Evolutionary conservation across 2,329 filamentous ascomycete genomes (phyloP), one percentile per base, ranked within the genome.

Genomic region (Diaporthe sp.): DNA sequence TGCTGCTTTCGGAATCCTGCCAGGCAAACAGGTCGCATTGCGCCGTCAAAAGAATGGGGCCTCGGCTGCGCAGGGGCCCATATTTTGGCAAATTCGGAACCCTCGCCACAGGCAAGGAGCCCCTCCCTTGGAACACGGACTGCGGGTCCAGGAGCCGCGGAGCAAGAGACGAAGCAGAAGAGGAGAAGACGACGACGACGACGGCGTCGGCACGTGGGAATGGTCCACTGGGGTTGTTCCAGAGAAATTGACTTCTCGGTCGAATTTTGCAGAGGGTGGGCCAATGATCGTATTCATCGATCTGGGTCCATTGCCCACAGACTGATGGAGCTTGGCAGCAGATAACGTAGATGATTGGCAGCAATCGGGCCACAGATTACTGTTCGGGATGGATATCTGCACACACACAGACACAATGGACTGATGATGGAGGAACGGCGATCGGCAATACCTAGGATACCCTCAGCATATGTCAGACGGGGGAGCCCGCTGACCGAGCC

Each of bases 221-320:
- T 31, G 57, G 39, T 49, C 70, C 70, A 37, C 39, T 37, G 70
- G 25, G 28, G 31, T 51, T 63, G 71, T 72, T 63, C 10, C 58
- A 51, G 47, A 63, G 47, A 65, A 22, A 73, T 73, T 44, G 58
- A 63, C 10, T 31, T 31, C 9, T 55, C 58, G 58, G 47, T 73
- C 39, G 34, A 65, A 49, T 53, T 55, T 58, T 53, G 58, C 25
- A 55, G 34, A 57, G 68, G 68, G 68, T 65, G 71, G 71, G 47
- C 71, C 71, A 63, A 47, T 31, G n/a, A 25, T 65, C 47, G 71
- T 73, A 65, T 65, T 55, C 58, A 55, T 15, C 71, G 34, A 51
- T 53, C 31, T 31, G 15, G 57, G n/a, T 44, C 44, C 55, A 55
- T 53, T 63, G 58, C 57, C 20, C 22, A 17, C 57, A 72, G 22